Base-by-base conservation (phyloP, 257 asterid genomes). In the Paulownia fortunei region DNA sequence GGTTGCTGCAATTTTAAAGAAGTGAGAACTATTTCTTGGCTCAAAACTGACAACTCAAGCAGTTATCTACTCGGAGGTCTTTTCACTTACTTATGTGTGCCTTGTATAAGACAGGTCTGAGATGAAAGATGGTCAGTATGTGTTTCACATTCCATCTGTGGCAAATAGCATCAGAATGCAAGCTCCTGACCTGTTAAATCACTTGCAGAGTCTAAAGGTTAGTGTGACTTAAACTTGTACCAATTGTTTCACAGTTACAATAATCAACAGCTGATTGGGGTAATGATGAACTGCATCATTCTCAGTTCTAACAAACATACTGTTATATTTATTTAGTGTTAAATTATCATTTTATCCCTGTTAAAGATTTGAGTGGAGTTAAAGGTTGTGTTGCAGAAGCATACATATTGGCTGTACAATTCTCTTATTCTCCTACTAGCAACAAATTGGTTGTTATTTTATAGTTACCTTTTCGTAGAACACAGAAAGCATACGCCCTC, bases 71-170 rank as follows among this genome's bases (percentile, higher is more conserved):
- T 72, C 49, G 23, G 73, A 49, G 37, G 46, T 60, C 61, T 54
- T 64, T 58, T 74, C 46, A 41, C 84, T 65, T 58, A 61, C 74
- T 73, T 59, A 65, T 59, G 42, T 64, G 58, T 83, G 69, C 81
- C 80, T 71, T 65, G n/a, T n/a, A 46, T 72, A 69, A 41, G 64
- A 75, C 89, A 95, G 99, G 86, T 88, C 98, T 54, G 96, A 92
- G 84, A 80, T 89, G 85, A 95, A 93, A 88, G 97, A 88, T 63
- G 99, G 99, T 74, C 97, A 93, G 77, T 90, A 95, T 82, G 88
- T 92, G 65, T 91, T 93, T 81, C 87, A 92, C 84, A 88, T 93
- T 82, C 97, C 96, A 26, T 87, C 90, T 54, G 79, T 93, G 32
- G 97, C 97, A 66, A 92, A 92, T 82, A 85, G 85, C 87, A 81